A percentile compares a stretch with the other conserved stretches of the same genome.
Evolutionary conservation across 148 eudicot genomes (phyloP).

Genomic region (Silene conica): DNA sequence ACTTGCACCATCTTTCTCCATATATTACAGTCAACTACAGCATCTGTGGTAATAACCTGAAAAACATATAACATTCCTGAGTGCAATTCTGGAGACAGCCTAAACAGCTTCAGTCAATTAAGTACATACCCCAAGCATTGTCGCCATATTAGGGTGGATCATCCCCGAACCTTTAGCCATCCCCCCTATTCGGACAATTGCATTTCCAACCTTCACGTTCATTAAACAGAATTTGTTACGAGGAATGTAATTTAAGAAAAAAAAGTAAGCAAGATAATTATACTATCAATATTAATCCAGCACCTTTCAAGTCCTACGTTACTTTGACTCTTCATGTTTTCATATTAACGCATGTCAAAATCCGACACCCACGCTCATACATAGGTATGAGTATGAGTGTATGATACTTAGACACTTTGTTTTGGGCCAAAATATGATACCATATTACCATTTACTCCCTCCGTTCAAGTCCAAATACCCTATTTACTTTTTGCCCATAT

Average conservation of each 20-base stretch:
- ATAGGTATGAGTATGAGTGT: too few relatives aligned
- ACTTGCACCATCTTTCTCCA: conserved; percentile 94
- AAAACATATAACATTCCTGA: conserved; percentile 19
- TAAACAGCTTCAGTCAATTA: conserved; percentile 18
- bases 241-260: not conserved
- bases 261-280: not conserved
- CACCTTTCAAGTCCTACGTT: not conserved
- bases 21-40: conserved; percentile 63
- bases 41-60: conserved; percentile 97
- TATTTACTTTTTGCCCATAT: too few relatives aligned
- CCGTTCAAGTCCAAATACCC: too few relatives aligned
- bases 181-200: conserved; percentile 71
- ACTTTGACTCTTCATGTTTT: too few relatives aligned
- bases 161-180: conserved; percentile 99
- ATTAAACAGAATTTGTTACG: conserved; percentile 12
- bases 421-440: too few relatives aligned
- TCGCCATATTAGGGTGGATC: conserved; percentile 99
- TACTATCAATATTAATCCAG: not conserved
- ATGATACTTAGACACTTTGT: too few relatives aligned
- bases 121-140: conserved; percentile 89
- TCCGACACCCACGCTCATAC: too few relatives aligned
- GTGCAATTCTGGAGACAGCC: conserved; percentile 1
- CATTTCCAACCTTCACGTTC: conserved; percentile 59
- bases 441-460: too few relatives aligned
- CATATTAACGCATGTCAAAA: too few relatives aligned